Base-by-base conservation (phyloP, 2,329 filamentous ascomycete species). In the Microdochium paspali region DNA sequence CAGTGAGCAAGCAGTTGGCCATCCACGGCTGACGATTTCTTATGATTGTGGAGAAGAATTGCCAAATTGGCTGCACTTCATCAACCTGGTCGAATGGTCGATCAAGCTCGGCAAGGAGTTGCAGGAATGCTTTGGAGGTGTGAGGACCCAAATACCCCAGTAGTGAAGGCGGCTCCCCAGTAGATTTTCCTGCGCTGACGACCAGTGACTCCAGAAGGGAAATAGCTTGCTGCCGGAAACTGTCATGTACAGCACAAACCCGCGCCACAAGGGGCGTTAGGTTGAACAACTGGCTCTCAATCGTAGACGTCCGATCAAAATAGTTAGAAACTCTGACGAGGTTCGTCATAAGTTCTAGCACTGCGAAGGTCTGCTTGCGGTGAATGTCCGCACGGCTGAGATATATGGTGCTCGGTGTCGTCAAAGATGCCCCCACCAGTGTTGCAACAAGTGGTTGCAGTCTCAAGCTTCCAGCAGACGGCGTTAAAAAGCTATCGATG, bases 1-100 rank as follows among this genome's bases (percentile, higher is more conserved):
- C 93, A 6, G 90, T 96, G 32, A 97, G 79, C 9, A 98, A 74
- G 60, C 90, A 95, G 51, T 95, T 88, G 0, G 91, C 88, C 70
- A 98, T 87, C 87, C 91, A 97, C 60, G 95, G 90, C 62, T 98
- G 93, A 52, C 89, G 84, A 61, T 89, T 90, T 54, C 86, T 85
- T 50, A 98, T 79, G 44, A 97, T 84, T 3, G 85, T 83, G 2
- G 90, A 87, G 46, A 97, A 81, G 58, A 98, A 83, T 48, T 79
- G 80, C 93, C 91, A 98, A 20, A 89, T 84, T 7, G 75, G 73
- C 39, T 80, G 77, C 35, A 85, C 80, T 47, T 89, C 79, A 5
- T 72, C 64, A 2, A 76, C 67, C 54, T 89, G 74, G 46, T 78
- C 73, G 49, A 93, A 77, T 3, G 90, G 89, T 54, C 80, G 82